Evolutionary conservation across 805 yeast genomes (phyloP), one percentile per base, ranked within the genome.

Genomic region (Lachancea quebecensis): DNA sequence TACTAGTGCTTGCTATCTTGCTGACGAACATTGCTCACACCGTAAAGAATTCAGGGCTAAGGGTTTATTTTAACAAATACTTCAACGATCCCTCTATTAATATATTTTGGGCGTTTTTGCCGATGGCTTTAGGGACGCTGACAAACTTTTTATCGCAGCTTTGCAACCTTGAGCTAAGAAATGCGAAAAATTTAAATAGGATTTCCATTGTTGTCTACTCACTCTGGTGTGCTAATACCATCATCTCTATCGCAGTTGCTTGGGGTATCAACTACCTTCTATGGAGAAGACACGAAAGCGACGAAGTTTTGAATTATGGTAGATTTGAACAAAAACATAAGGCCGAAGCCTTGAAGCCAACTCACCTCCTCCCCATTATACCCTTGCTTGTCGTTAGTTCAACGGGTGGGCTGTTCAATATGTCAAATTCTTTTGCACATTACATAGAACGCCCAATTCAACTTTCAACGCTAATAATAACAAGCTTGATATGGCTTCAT

Each of bases 381-480:
- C 75, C 96, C 0, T 64, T 85, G 27, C 85, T 87, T 1, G 96
- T 89, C 46, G 77, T 79, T 3, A 72, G 89, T 0, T 76, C 95
- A 0, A 68, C 78, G n/a, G 93, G 95, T 2, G 78, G 79, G 1
- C 48, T 76, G 0, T 68, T 88, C 15, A 50, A 49, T 7, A 57
- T 58, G 60, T 49, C 70, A 66, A 34, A 56, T 59, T 11, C 63
- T 62, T 40, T 67, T 79, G 33, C 81, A 76, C 10, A 44, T 52
- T n/a, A 64, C 60, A 41, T 70, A 74, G 55, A 69, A 31, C 56
- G 63, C 39, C 55, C 55, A 29, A 55, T 58, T 11, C 64, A 78
- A 54, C 56, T 77, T 8, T 66, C 82, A 29, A 77, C 83, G 12
- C 63, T 81, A 48, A 62, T 78, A 6, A 59, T 84, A 1, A 63